Evolutionary conservation across 805 yeast species (phyloP).

Genomic region (Vanderwaltozyma tropicalis): DNA sequence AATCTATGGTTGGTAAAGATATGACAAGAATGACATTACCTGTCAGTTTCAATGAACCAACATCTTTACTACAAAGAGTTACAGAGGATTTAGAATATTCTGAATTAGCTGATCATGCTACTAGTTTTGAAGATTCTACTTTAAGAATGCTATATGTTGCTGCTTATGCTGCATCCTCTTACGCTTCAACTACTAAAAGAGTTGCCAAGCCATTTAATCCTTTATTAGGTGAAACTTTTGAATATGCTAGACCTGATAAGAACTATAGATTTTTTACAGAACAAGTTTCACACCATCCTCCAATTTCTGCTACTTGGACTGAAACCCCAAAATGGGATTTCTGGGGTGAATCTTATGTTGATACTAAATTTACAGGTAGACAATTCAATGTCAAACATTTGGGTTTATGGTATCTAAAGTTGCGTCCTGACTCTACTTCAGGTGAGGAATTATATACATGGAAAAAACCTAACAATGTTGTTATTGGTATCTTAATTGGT

Average conservation of each 20-base stretch:
- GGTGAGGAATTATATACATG: slow-evolving; percentile 73
- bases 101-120: slow-evolving; percentile 66
- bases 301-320: slow-evolving; percentile 80
- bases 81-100: slow-evolving; percentile 92
- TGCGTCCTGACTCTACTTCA: slow-evolving; percentile 57
- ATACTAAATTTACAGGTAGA: slow-evolving; percentile 80
- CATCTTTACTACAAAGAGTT: slow-evolving; percentile 82
- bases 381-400: slow-evolving; percentile 88
- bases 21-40: slow-evolving; percentile 95
- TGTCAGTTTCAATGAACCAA: slow-evolving; percentile 93
- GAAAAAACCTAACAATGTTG: slow-evolving; percentile 88
- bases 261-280: slow-evolving; percentile 78
- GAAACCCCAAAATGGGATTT: slow-evolving; percentile 88
- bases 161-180: slow-evolving; percentile 88
- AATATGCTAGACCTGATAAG: slow-evolving; percentile 79
- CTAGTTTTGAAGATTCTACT: slow-evolving; percentile 61
- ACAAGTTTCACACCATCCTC: slow-evolving; percentile 97
- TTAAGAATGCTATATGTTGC: slow-evolving; percentile 80
- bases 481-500: slow-evolving; percentile 87
- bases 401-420: slow-evolving; percentile 77
- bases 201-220: slow-evolving; percentile 98
- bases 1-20: slow-evolving; percentile 91
- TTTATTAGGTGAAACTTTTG: slow-evolving; percentile 86
- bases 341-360: slow-evolving; percentile 87
- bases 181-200: slow-evolving; percentile 82